Percentiles rank a stretch among this genome's conserved stretches.
These are phyloP conservation scores for Carex kokanica DNA, from an alignment of 176 grass and related monocot genomes.

Conservation along the genomic window DNA sequence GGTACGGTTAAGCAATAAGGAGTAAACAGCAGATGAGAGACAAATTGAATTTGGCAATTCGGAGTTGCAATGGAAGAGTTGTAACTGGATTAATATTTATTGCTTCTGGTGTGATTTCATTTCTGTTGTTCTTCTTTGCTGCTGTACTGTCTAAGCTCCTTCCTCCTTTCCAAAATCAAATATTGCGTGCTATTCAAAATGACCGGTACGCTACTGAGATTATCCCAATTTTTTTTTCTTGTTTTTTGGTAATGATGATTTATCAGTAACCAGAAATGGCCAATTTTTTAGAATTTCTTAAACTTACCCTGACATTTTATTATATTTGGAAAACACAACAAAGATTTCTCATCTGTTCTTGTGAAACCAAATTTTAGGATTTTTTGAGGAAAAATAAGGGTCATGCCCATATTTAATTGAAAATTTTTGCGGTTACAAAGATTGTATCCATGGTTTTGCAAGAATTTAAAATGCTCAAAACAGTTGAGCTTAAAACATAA, in stretches of 20 bases:
- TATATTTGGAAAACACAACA: neutral
- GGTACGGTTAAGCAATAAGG: neutral
- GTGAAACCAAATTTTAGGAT: neutral
- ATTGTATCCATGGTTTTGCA: too few species aligned
- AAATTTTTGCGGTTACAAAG: too few species aligned
- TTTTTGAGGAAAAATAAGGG: too few species aligned
- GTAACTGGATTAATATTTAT: conserved; percentile 7
- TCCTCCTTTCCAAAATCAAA: conserved; percentile 21
- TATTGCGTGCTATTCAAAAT: conserved; percentile 23
- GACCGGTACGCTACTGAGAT: neutral
- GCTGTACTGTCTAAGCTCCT: conserved; percentile 26
- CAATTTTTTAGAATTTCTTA: neutral
- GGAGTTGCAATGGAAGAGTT: neutral
- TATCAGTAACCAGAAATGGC: neutral
- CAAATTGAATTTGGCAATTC: neutral
- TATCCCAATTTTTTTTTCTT: neutral
- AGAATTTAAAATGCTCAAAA: too few species aligned
- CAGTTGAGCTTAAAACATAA: too few species aligned
- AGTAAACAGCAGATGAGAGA: conserved; percentile 1
- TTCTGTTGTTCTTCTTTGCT: conserved; percentile 23
- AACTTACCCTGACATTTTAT: neutral
- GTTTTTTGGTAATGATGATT: neutral
- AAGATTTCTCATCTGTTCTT: neutral
- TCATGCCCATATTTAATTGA: too few species aligned
- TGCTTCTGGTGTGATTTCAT: conserved; percentile 22